Percentiles rank a stretch among this genome's conserved stretches.
Conservation (phyloP, 495 filamentous ascomycete genomes). For the Parmelia sp. region DNA sequence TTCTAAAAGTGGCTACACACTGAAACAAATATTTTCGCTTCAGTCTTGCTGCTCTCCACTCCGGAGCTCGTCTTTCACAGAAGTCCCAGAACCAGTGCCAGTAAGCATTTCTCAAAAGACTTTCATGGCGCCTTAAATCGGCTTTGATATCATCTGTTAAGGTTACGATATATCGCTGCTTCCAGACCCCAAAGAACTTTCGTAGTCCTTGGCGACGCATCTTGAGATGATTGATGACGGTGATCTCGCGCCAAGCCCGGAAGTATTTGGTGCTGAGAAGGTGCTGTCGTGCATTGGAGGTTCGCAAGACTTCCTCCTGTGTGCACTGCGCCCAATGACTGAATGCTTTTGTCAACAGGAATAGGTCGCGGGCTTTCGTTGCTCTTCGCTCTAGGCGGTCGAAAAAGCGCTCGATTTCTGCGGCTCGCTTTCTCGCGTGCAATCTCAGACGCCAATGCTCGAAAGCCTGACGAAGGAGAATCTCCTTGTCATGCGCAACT, state of each 20-base stretch:
- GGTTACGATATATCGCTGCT: slow-evolving; percentile 35
- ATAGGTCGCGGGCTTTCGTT: slow-evolving; percentile 55
- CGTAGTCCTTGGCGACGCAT: slow-evolving; percentile 54
- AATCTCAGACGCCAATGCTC: slow-evolving; percentile 52
- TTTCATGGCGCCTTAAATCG: slow-evolving; percentile 38
- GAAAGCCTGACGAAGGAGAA: slow-evolving; percentile 50
- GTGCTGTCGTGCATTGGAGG: slow-evolving; percentile 57
- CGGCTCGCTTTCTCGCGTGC: slow-evolving; percentile 40
- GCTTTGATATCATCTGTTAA: slow-evolving; percentile 38
- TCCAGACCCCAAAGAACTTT: slow-evolving; percentile 54
- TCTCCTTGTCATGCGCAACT: slow-evolving; percentile 43
- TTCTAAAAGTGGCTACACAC: slow-evolving; percentile 28
- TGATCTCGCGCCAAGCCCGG: slow-evolving; percentile 69
- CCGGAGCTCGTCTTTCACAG: slow-evolving; percentile 48
- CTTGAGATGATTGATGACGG: slow-evolving; percentile 62
- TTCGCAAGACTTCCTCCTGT: slow-evolving; percentile 53
- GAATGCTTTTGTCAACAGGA: slow-evolving; percentile 64
- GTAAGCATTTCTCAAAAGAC: slow-evolving; percentile 41
- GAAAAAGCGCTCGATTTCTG: slow-evolving; percentile 55
- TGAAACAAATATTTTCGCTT: slow-evolving; percentile 43
- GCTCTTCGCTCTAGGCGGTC: slow-evolving; percentile 56
- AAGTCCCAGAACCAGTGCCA: slow-evolving; percentile 53
- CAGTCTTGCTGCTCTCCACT: slow-evolving; percentile 43
- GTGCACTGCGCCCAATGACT: slow-evolving; percentile 63
- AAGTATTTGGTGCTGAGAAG: slow-evolving; percentile 68